These are phyloP conservation scores for Lophiostoma macrostomum DNA, from an alignment of 495 filamentous ascomycete species.

Conservation along the genomic window DNA sequence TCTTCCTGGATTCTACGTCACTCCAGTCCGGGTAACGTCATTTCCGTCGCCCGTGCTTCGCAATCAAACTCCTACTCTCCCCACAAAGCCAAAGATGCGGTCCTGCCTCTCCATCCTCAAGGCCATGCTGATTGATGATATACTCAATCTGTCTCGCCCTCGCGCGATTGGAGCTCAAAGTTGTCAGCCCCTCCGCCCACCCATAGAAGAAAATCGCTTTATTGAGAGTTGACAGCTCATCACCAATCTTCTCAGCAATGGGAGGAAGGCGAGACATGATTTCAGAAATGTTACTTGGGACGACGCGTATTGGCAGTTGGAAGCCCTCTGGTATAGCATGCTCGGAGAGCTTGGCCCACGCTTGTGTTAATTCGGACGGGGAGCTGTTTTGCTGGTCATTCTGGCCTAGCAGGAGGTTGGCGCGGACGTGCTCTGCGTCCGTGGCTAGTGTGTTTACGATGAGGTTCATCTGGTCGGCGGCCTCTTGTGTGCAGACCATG, in stretches of 20 bases:
- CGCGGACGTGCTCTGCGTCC: constrained; percentile 56
- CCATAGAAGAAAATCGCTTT: constrained; percentile 66
- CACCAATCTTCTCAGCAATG: constrained; percentile 24
- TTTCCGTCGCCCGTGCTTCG: constrained; percentile 53
- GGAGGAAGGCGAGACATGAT: constrained; percentile 17
- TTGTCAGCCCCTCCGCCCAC: constrained; percentile 59
- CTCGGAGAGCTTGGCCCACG: constrained; percentile 51
- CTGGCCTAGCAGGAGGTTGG: constrained; percentile 52
- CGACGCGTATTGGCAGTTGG: constrained; percentile 52
- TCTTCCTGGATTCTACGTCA: too few species aligned
- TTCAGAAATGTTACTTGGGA: constrained; percentile 38
- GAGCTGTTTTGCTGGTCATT: constrained; percentile 18
- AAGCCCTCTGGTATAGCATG: constrained; percentile 49
- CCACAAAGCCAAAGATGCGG: constrained; percentile 61
- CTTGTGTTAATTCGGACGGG: constrained; percentile 37
- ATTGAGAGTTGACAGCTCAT: constrained; percentile 59
- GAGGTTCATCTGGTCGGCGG: constrained; percentile 60
- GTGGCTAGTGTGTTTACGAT: constrained; percentile 68
- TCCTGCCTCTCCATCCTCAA: constrained; percentile 47
- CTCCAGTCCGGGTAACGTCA: neutral
- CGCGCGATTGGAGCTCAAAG: constrained; percentile 64
- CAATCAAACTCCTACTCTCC: constrained; percentile 62
- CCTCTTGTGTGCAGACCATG: constrained; percentile 62
- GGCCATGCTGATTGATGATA: constrained; percentile 17
- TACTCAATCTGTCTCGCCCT: constrained; percentile 62